phyloP scores from a whole-genome alignment of 139 green algal species.

The Deuterostichococcus epilithicus region DNA sequence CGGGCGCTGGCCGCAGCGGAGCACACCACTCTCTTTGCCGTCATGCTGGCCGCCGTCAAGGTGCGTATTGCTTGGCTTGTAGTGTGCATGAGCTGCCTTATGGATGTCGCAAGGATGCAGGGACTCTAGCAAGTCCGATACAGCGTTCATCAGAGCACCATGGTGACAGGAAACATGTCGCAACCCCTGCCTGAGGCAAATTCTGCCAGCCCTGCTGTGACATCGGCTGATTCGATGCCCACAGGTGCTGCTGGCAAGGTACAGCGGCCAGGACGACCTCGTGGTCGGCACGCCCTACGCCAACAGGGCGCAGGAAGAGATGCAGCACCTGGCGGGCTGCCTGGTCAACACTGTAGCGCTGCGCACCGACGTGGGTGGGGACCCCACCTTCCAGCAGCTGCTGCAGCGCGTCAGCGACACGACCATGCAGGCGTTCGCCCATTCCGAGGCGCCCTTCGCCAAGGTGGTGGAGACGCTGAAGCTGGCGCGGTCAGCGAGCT shows the following conservation, averaged over 20 bases:
- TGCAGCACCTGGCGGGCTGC: slow-evolving; percentile 5
- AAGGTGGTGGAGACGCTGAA: slow-evolving; percentile 4
- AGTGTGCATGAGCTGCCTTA: no score
- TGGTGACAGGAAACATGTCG: no score
- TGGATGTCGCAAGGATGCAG: no score
- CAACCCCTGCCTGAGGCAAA: no score
- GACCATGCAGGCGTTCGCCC: background rate
- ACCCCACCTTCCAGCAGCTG: slow-evolving; percentile 4
- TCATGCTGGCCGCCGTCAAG: no score
- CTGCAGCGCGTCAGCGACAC: background rate
- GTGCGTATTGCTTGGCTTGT: no score
- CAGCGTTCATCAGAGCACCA: no score
- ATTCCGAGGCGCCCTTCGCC: slow-evolving; percentile 2
- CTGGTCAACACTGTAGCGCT: slow-evolving; percentile 11
- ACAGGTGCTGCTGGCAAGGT: background rate
- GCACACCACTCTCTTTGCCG: no score
- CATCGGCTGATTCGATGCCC: no score
- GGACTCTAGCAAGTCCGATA: no score
- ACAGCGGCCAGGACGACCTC: slow-evolving; percentile 1
- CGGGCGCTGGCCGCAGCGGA: no score
- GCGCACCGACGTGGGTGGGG: background rate
- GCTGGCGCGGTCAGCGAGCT: background rate
- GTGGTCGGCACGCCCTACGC: background rate
- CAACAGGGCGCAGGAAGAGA: background rate
- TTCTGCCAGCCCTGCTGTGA: no score